Evolutionary conservation across 2,329 filamentous ascomycete species (phyloP), one percentile per base, ranked within the genome.

Genomic region (Exserohilum turcica): DNA sequence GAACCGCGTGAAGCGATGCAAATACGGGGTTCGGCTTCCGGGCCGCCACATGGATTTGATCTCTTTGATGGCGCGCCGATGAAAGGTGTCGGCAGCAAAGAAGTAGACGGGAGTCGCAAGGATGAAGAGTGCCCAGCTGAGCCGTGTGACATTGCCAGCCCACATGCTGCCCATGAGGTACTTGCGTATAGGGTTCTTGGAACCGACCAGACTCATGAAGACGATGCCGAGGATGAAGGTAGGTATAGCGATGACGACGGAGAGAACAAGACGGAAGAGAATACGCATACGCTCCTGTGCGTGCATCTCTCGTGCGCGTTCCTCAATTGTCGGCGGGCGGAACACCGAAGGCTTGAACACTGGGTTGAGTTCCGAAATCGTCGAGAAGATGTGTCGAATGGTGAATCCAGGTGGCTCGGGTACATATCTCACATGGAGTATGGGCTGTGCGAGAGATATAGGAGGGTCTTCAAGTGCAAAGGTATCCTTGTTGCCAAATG

Each of bases 91-190:
- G 0, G 92, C 90, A 1, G 88, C 89, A 62, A 90, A 90, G 66
- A 96, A 87, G 79, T 95, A 96, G 6, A 96, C 86, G 0, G 91
- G 91, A 0, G 91, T 96, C 21, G 91, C 86, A 66, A 96, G 80
- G 49, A 92, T 83, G 65, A 93, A 91, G 0, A 96, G 80, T 4
- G 89, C 84, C 77, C 93, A 89, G 72, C 93, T 90, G 5, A 88
- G 82, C 18, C 91, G 85, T 60, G 84, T 90, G 47, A 92, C 86
- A 39, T 78, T 79, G 0, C 91, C 90, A 3, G 83, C 85, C 60
- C 82, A 84, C 79, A 91, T 87, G 0, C 86, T 84, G 57, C 81
- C 71, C 83, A 91, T 92, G 38, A 95, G 76, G 62, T 84, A 91
- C 57, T 79, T 78, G 51, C 86, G 85, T 10, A 80, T 80, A 0